These are phyloP conservation scores for Balansia obtecta DNA, from an alignment of 2,329 filamentous ascomycete species.

Conservation along the genomic window DNA sequence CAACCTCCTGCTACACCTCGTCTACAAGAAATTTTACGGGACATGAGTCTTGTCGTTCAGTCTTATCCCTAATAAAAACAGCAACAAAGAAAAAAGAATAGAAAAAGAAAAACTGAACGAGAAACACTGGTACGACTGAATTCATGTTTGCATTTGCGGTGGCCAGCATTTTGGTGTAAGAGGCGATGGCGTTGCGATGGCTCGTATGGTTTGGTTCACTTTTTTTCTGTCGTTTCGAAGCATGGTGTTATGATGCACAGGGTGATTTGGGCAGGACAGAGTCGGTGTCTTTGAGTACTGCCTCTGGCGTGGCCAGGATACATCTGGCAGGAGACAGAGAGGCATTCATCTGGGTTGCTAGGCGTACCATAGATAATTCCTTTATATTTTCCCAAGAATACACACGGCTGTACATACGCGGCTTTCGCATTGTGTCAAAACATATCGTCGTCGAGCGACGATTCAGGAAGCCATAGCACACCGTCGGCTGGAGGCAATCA, in stretches of 20 bases:
- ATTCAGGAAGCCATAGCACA: too few relatives aligned
- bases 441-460: too few relatives aligned
- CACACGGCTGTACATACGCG: neutral
- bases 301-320: neutral
- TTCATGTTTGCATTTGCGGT: slow-evolving; percentile 3
- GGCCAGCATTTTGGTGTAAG: neutral
- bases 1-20: slow-evolving; percentile 87
- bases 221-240: neutral
- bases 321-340: neutral
- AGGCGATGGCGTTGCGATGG: neutral
- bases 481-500: too few relatives aligned
- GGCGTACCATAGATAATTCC: neutral
- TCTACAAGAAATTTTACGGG: slow-evolving; percentile 98
- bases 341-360: neutral
- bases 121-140: neutral
- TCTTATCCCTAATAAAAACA: neutral
- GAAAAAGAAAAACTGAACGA: neutral
- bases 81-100: too few relatives aligned
- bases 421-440: too few relatives aligned
- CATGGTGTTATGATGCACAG: neutral
- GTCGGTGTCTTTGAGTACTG: neutral
- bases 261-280: neutral
- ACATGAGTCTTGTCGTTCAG: slow-evolving; percentile 25
- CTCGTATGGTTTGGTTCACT: neutral
- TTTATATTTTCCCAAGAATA: neutral